Conservation (phyloP, 345 rosid species). For the Eutrema yunnanense region DNA sequence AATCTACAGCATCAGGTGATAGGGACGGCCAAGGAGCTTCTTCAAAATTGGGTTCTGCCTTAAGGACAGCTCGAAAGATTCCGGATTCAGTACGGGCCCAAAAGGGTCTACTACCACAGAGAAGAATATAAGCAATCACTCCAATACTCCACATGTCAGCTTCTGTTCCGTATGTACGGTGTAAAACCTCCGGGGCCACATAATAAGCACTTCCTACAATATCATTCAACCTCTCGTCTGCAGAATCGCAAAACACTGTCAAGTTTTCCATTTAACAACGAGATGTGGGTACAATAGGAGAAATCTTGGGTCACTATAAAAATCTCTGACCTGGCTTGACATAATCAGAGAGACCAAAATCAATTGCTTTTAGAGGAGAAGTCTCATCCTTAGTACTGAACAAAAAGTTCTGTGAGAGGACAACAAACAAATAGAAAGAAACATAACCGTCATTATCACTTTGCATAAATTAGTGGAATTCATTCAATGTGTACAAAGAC, state of each 20-base stretch:
- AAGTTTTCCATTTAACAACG: constrained; percentile 7
- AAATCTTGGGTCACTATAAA: neutral
- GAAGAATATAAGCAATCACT: constrained; percentile 89
- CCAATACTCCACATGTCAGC: constrained; percentile 99
- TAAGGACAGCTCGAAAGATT: constrained; percentile 80
- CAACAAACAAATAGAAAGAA: constrained; percentile 17
- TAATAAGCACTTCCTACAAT: constrained; percentile 98
- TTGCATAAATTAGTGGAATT: constrained; percentile 12
- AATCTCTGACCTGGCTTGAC: constrained; percentile 81
- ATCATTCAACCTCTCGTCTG: constrained; percentile 96
- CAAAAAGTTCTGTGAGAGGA: constrained; percentile 75
- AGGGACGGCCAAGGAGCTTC: constrained; percentile 95
- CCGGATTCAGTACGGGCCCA: constrained; percentile 99
- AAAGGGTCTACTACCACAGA: constrained; percentile 95
- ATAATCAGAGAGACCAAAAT: constrained; percentile 97
- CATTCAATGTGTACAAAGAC: constrained; percentile 14
- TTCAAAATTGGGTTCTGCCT: constrained; percentile 91
- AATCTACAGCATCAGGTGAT: constrained; percentile 80
- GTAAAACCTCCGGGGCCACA: constrained; percentile 96
- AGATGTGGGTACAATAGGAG: neutral
- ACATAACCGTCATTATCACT: constrained; percentile 19
- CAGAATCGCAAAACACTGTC: constrained; percentile 11
- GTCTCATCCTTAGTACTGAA: constrained; percentile 64
- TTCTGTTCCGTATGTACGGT: constrained; percentile 91
- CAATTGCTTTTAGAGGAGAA: constrained; percentile 84